Base-by-base conservation (phyloP, 2,329 filamentous ascomycete genomes). In the Blastomyces silverae region DNA sequence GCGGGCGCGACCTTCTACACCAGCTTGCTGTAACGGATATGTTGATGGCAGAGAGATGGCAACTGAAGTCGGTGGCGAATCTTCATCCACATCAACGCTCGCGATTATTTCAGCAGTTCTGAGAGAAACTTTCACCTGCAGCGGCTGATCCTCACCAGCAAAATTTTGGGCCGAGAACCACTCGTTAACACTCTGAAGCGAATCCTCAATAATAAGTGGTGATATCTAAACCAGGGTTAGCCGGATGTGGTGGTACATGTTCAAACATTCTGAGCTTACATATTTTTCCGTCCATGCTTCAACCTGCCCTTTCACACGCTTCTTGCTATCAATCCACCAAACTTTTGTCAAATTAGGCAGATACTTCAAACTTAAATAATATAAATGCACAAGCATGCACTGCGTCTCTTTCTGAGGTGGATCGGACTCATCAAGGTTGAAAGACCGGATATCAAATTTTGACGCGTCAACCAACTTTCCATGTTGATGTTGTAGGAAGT, bases 31-130 rank as follows among this genome's bases (percentile, higher is more conserved):
- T 10, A 99, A 84, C 0, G 94, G 94, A 72, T 95, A 99, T 52
- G 87, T 87, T 1, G 85, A 79, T 0, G 93, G 93, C 0, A 99
- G 83, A 6, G 85, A 84, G 70, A 99, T 88, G n/a, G 87, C 83
- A 71, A 99, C 87, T 46, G 87, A 83, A 67, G 97, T 94, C 13
- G 88, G 84, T 65, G 94, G 91, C 39, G 87, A 87, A 70, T 90
- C 86, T 66, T 97, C 93, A 73, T 99, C 94, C 13, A 99, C 86
- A 62, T 90, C 86, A 74, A 96, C 97, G 3, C 87, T 87, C 0
- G 91, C 92, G 15, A 87, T 88, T 46, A 97, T 85, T 75, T 97
- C 93, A 60, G 85, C 84, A 0, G 87, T 86, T 13, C 85, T 81
- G 44, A 84, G 83, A 64, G 87, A 90, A 11, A 95, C 85, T 73